Conservation (phyloP, 106 monocot genomes). For the Triglochin maritima region DNA sequence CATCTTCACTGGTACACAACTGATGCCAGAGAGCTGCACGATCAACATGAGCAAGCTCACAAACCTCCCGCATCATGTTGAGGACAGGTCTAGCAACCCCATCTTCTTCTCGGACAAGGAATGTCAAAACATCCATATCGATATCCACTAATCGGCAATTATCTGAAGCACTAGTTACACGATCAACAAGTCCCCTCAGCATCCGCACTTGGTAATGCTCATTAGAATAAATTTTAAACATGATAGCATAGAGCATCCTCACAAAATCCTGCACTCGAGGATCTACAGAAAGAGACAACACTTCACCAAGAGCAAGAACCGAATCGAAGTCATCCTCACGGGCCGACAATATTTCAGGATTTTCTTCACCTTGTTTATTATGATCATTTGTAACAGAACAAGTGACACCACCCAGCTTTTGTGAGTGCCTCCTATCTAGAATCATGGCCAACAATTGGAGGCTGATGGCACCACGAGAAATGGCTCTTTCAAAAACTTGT, state of each 20-base stretch:
- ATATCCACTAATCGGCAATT: slow-evolving; percentile 55
- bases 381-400: slow-evolving; percentile 26
- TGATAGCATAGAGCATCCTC: slow-evolving; percentile 76
- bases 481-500: slow-evolving; percentile 60
- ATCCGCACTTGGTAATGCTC: slow-evolving; percentile 56
- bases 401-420: slow-evolving; percentile 25
- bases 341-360: slow-evolving; percentile 24
- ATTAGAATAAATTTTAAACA: slow-evolving; percentile 80
- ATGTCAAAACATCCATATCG: slow-evolving; percentile 82
- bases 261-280: slow-evolving; percentile 71
- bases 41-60: slow-evolving; percentile 64
- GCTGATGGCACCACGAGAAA: slow-evolving; percentile 48
- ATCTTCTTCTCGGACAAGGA: slow-evolving; percentile 78
- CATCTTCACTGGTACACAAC: slow-evolving; percentile 65
- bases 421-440: slow-evolving; percentile 67
- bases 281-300: slow-evolving; percentile 61
- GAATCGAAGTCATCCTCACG: slow-evolving; percentile 50
- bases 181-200: slow-evolving; percentile 78
- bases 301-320: slow-evolving; percentile 55
- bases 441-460: slow-evolving; percentile 64
- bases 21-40: slow-evolving; percentile 84
- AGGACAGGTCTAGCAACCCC: slow-evolving; percentile 64
- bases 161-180: slow-evolving; percentile 59
- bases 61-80: slow-evolving; percentile 70
- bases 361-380: slow-evolving; percentile 22